These are phyloP conservation scores for Barbarea vulgaris DNA, from an alignment of 345 rosid genomes.

Conservation along the genomic window DNA sequence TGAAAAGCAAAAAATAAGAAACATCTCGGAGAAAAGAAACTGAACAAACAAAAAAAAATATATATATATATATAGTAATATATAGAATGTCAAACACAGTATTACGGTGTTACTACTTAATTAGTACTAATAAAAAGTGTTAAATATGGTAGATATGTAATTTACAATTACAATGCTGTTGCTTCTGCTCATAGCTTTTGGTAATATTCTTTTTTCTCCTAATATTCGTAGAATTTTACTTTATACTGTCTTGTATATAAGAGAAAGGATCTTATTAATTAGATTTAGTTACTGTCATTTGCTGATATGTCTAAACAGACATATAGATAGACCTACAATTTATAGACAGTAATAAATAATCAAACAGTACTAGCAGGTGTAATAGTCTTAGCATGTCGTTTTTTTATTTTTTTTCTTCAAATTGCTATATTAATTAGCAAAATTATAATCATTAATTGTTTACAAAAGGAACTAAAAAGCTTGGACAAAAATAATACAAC, in stretches of 20 bases:
- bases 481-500: too few relatives aligned
- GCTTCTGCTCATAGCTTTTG: background rate
- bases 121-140: background rate
- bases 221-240: conserved; percentile 1
- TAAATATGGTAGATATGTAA: background rate
- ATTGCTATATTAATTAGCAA: too few relatives aligned
- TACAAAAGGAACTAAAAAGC: too few relatives aligned
- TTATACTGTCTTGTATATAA: background rate
- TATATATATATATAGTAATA: too few relatives aligned
- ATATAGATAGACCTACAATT: conserved; percentile 24
- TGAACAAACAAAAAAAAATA: background rate
- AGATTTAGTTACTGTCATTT: conserved; percentile 30
- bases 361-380: conserved; percentile 32
- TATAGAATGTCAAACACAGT: background rate
- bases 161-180: background rate
- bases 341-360: conserved; percentile 26
- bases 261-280: conserved; percentile 18
- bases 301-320: conserved; percentile 36
- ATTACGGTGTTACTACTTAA: too few relatives aligned
- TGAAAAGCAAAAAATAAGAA: background rate
- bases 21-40: background rate
- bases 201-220: background rate
- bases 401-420: too few relatives aligned
- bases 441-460: too few relatives aligned
- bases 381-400: conserved; percentile 37